phyloP scores from a whole-genome alignment of 2,329 filamentous ascomycete species.

The Talaromyces albobiverticillius region DNA sequence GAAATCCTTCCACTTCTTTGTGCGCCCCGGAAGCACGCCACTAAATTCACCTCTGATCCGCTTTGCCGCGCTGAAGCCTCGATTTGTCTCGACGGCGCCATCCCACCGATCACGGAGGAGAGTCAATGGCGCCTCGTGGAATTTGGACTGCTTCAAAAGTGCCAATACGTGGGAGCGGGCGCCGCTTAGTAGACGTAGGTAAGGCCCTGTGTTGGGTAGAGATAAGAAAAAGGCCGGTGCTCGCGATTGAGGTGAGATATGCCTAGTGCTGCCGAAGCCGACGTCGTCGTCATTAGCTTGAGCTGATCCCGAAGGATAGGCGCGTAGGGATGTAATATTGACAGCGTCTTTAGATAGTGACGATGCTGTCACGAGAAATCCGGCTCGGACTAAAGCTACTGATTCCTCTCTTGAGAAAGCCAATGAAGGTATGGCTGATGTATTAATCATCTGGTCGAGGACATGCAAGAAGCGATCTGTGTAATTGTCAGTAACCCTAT shows the following conservation, averaged over 20 bases:
- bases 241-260: conserved; percentile 18
- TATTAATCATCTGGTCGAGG: conserved; percentile 46
- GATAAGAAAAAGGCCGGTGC: conserved; percentile 49
- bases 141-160: conserved; percentile 52
- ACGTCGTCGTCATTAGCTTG: conserved; percentile 1
- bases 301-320: conserved; percentile 22
- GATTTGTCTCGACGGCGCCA: conserved; percentile 53
- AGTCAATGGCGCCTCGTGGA: conserved; percentile 53
- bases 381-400: conserved; percentile 48
- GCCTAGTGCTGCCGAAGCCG: neutral
- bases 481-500: neutral
- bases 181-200: conserved; percentile 55
- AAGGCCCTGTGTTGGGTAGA: conserved; percentile 59
- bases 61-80: conserved; percentile 48
- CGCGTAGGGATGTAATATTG: conserved; percentile 41
- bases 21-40: conserved; percentile 56
- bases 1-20: conserved; percentile 62
- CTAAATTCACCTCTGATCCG: conserved; percentile 55
- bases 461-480: conserved; percentile 50
- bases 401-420: conserved; percentile 48
- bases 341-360: conserved; percentile 36
- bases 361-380: conserved; percentile 54
- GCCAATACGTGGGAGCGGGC: conserved; percentile 55
- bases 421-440: conserved; percentile 44
- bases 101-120: conserved; percentile 62